Percentiles rank a stretch among this genome's conserved stretches.
These are phyloP conservation scores for Urochloa ruziziensis DNA, from an alignment of 176 grass and related monocot species.

Conservation along the genomic window DNA sequence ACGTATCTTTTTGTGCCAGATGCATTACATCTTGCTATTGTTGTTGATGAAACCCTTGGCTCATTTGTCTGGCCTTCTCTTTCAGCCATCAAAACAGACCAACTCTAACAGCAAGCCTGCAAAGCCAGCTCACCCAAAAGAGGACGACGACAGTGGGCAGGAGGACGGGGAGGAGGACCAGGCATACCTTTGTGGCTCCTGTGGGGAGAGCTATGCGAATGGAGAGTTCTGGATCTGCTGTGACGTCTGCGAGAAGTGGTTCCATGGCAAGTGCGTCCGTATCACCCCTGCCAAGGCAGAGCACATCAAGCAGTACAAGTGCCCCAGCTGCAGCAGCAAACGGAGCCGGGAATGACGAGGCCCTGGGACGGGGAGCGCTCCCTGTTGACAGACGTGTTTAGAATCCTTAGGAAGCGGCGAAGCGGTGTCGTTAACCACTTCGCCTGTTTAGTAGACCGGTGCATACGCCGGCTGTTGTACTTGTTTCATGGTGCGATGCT, in stretches of 20 bases:
- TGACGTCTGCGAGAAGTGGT: constrained; percentile 81
- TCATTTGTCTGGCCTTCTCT: not conserved
- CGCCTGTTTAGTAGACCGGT: constrained; percentile 14
- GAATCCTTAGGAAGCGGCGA: constrained; percentile 33
- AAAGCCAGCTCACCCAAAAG: constrained; percentile 43
- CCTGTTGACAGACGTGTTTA: constrained; percentile 29
- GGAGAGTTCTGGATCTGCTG: constrained; percentile 92
- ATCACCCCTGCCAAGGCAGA: constrained; percentile 82
- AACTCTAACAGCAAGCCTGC: constrained; percentile 47
- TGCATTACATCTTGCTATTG: not conserved
- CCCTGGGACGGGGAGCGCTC: not conserved
- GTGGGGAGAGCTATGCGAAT: constrained; percentile 51
- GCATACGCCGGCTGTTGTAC: constrained; percentile 11
- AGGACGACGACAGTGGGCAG: constrained; percentile 43
- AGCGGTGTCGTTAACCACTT: constrained; percentile 7
- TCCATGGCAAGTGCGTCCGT: constrained; percentile 82
- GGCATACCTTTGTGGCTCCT: constrained; percentile 59
- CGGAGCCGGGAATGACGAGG: constrained; percentile 54
- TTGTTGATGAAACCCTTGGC: not conserved
- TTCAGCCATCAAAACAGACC: constrained; percentile 40
- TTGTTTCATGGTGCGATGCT: constrained; percentile 14
- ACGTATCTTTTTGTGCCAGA: not conserved
- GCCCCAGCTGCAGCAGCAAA: constrained; percentile 76
- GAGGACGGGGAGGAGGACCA: constrained; percentile 60
- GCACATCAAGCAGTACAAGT: constrained; percentile 91